Conservation (phyloP, 208 protist genomes). For the Crithidia thermophila region DNA sequence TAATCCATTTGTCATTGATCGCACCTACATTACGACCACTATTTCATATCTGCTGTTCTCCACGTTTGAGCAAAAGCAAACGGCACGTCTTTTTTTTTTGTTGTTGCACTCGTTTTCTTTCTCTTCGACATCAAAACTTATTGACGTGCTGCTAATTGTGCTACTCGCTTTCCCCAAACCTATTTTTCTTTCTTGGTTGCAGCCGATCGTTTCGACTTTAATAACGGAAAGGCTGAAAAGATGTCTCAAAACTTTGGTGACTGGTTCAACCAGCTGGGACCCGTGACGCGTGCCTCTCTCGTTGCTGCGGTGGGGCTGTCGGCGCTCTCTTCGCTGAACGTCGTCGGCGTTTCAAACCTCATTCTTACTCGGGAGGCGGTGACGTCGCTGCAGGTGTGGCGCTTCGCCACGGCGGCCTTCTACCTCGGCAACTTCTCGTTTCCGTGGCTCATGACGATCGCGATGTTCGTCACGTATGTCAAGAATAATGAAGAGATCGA, state of each 20-base stretch:
- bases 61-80: too few relatives aligned
- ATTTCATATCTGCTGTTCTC: too few relatives aligned
- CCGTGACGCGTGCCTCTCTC: slow-evolving; percentile 56
- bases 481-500: slow-evolving; percentile 78
- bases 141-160: too few relatives aligned
- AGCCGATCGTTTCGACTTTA: too few relatives aligned
- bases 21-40: too few relatives aligned
- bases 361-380: slow-evolving; percentile 43
- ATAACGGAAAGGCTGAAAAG: too few relatives aligned
- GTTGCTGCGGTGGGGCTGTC: slow-evolving; percentile 50
- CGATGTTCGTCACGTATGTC: slow-evolving; percentile 79
- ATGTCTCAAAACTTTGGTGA: slow-evolving; percentile 73
- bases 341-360: slow-evolving; percentile 34
- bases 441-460: slow-evolving; percentile 75
- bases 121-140: neutral
- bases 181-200: slow-evolving; percentile 9
- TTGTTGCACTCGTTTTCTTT: slow-evolving; percentile 4
- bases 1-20: too few relatives aligned
- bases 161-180: slow-evolving; percentile 3
- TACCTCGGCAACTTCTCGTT: slow-evolving; percentile 87
- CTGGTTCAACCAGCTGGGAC: slow-evolving; percentile 70
- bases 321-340: slow-evolving; percentile 40
- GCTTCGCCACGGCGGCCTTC: slow-evolving; percentile 66
- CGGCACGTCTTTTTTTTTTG: neutral
- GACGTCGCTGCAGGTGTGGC: slow-evolving; percentile 64